Conservation (phyloP, 192 early-diverging fungal genomes). For the Coemansia reversa region DNA sequence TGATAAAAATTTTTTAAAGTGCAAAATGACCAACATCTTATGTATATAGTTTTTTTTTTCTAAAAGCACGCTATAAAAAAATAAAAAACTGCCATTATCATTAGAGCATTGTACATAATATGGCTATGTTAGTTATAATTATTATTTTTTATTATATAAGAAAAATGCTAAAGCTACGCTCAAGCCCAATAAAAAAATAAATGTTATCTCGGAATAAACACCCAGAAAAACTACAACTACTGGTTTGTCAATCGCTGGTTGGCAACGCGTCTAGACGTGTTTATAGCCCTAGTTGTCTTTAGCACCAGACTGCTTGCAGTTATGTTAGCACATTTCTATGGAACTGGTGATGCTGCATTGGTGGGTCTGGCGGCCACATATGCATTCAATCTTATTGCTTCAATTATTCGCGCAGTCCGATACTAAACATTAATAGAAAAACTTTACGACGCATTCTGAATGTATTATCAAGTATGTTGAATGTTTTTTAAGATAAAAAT, state of each 20-base stretch:
- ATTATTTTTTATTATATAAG: no score
- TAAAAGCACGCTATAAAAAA: no score
- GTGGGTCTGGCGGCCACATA: background rate
- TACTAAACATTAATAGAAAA: background rate
- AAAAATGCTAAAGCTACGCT: no score
- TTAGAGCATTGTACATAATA: no score
- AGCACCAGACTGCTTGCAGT: background rate
- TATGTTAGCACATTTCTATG: background rate
- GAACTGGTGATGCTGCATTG: background rate
- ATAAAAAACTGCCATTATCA: no score
- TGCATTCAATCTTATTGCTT: background rate
- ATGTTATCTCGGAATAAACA: background rate
- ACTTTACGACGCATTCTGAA: background rate
- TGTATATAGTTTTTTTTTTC: no score
- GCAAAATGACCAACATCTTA: no score
- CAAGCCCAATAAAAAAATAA: background rate
- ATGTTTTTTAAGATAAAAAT: background rate
- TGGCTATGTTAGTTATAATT: no score
- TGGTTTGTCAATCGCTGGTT: background rate
- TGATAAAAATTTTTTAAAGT: no score
- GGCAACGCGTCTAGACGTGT: background rate
- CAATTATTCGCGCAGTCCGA: background rate
- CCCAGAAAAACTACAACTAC: background rate
- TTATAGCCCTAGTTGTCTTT: background rate
- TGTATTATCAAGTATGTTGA: background rate